Evolutionary conservation across 805 yeast species (phyloP), one percentile per base, ranked within the genome.

Genomic region (Cyberlindnera misumaiensis): DNA sequence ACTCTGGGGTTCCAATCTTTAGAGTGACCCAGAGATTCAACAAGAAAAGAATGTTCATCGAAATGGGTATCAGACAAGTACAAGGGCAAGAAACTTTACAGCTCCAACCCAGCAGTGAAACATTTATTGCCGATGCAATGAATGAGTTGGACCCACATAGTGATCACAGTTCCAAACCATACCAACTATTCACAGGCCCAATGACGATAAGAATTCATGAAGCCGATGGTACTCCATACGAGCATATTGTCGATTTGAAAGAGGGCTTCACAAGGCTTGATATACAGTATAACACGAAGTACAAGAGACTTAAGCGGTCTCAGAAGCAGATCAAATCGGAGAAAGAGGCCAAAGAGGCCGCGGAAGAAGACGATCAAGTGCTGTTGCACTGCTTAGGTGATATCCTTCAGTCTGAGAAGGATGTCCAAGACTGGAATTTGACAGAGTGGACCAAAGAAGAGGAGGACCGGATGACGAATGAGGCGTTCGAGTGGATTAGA

Each of bases 191-290:
- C 53, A 73, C 85, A 0, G 99, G 99, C 0, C 96, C 97, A 0
- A 86, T 93, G 84, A 93, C 99, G 0, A 85, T 93, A 28, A 69
- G 98, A 52, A 89, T 93, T 28, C 98, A 93, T 56, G 99, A 93
- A 55, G 94, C 96, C 0, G 97, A 93, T 59, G 98, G 98, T 8
- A 87, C 97, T 0, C 98, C 99, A 0, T 93, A 93, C 55, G 99
- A 93, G 54, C 99, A 93, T 58, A 90, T 93, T 34, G 96, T 93
- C 16, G 94, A 87, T 47, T 65, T 93, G 37, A 85, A 87, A 50
- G 97, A 90, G 32, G 74, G 78, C 1, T 77, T 80, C 48, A 85
- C 95, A 1, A 87, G 85, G 54, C 67, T 93, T 32, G 98, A 93
- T 54, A 87, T 93, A 34, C 97, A 87, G 55, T 93, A 93, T 62